Evolutionary conservation across 1,139 yeast species (phyloP), one percentile per base, ranked within the genome.

Genomic region (Taiozyma sp.): DNA sequence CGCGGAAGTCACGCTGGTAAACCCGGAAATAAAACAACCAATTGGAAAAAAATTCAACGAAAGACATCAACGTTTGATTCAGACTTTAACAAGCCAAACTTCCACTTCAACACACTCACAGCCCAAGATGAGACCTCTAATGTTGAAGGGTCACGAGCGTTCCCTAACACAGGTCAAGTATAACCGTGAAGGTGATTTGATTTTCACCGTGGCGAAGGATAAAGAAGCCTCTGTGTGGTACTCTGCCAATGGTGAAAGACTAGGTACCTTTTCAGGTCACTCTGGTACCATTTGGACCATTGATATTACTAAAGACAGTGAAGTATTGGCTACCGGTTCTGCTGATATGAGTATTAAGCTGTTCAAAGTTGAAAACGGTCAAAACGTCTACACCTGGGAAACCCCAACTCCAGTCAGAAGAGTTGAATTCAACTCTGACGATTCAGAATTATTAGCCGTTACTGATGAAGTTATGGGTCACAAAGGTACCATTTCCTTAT

Each of bases 211-310:
- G 44, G 91, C 97, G 62, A 90, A 95, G 71, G 99, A 91, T 79
- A 80, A 80, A 63, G 76, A 76, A 46, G 95, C 93, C n/a, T 84
- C 90, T 51, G 86, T 91, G 56, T 95, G 98, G 98, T 93, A 80
- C 70, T 81, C 97, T 29, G 85, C 88, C 58, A 93, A 91, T 68
- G 99, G 99, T 62, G 99, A 95, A 73, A 83, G 99, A 71, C 73
- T 95, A 55, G 99, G 99, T 48, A 93, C 99, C 53, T 81, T 89
- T 60, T 83, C 80, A 55, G 90, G 90, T 19, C 99, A 93, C 69
- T 79, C 79, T 57, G 99, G 99, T 83, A 88, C 97, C 55, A 85
- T 93, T 64, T 90, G 96, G 95, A 85, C 97, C 42, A 85, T 93
- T 57, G 98, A 93, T 66, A 86, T 90, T 49, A 95, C 88, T 68